Percentiles rank a stretch among this genome's conserved stretches.
Conservation (phyloP, 2,329 filamentous ascomycete genomes). For the Xenoacremonium recifei region DNA sequence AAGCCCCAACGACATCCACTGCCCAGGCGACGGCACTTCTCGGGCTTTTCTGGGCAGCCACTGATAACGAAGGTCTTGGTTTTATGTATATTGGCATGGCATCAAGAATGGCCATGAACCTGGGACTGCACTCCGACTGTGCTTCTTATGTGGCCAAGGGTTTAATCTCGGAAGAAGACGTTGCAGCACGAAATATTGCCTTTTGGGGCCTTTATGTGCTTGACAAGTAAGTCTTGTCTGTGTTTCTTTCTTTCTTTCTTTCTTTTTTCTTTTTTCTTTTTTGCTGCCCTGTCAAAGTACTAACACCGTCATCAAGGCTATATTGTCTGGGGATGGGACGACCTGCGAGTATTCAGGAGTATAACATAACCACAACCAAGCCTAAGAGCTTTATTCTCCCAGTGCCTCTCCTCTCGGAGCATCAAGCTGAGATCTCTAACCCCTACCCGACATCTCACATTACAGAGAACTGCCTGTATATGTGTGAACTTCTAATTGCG, state of each 20-base stretch:
- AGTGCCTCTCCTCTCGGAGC: neutral
- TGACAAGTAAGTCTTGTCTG: neutral
- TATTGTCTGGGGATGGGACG: neutral
- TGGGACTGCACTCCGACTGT: slow-evolving; percentile 9
- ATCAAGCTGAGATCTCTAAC: too few relatives aligned
- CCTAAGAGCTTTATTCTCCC: neutral
- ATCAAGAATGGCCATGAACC: slow-evolving; percentile 11
- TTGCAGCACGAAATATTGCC: neutral
- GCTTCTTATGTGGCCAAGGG: neutral
- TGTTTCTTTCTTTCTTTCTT: neutral
- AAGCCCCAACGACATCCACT: slow-evolving; percentile 9
- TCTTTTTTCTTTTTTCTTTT: too few relatives aligned
- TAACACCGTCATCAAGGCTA: neutral
- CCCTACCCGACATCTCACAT: too few relatives aligned
- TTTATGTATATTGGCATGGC: slow-evolving; percentile 11
- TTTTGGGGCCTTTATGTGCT: neutral
- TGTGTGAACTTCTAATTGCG: neutral
- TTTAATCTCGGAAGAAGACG: neutral
- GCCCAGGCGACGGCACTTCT: slow-evolving; percentile 11
- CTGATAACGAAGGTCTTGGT: slow-evolving; percentile 7
- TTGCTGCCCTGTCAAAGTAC: too few relatives aligned
- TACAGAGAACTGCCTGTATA: neutral
- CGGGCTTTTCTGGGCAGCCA: neutral
- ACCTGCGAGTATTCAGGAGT: neutral
- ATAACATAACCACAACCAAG: neutral